Evolutionary conservation across 257 asterid species (phyloP), one percentile per base, ranked within the genome.

Genomic region (Parsonsia alboflavescens): DNA sequence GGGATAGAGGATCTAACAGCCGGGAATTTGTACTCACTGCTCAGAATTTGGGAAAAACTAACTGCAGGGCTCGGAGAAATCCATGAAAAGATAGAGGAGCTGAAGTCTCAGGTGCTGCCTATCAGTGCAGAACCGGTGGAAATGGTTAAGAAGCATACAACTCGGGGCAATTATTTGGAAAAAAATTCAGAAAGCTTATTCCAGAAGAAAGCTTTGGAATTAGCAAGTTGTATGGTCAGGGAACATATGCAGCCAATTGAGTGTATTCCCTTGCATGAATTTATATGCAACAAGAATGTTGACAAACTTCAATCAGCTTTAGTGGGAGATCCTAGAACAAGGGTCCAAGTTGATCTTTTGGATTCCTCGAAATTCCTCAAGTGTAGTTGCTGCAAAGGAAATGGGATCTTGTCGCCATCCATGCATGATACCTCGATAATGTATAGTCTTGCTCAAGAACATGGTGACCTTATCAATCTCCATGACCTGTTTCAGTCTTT

Each of bases 271-370:
- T 82, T 81, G 70, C 85, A 84, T 76, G 98, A 89, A 85, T 83
- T 88, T 79, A 77, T 88, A 79, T 85, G 90, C 89, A 88, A 86
- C 88, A 78, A 89, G 79, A 82, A 92, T 73, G 90, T 85, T 71
- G 93, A 85, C 84, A 85, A 82, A 76, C 96, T 92, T 77, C 89
- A 85, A 87, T 80, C 96, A 83, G 98, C 96, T 53, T 86, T 95
- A 92, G 80, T 86, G 69, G 99, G 99, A 73, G 97, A 95, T 78
- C 99, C 99, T 45, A 87, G 99, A 78, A 90, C 91, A 90, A 87
- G 93, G 86, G 86, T 92, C 73, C 99, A 95, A 77, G 71, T 84
- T 57, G 99, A 95, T 83, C 97, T 95, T 64, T 67, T 92, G 76
- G 96, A 95, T 78, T 90, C 89, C 42, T 80, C 72, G 79, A 87